Conservation (phyloP, 148 eudicot species). For the Rhododendron griersonianum region DNA sequence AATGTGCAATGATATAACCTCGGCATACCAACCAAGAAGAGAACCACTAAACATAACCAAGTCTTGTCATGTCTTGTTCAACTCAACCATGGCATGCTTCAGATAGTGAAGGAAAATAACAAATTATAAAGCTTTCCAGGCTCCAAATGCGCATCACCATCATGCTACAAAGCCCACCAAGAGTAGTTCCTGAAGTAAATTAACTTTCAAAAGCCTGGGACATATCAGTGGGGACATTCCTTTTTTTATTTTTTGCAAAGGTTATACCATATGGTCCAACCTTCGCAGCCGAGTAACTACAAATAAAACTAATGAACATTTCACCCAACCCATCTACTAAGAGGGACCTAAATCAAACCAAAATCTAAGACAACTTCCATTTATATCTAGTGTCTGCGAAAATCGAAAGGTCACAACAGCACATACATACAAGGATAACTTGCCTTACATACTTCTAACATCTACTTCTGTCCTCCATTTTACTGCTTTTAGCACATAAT, state of each 20-base stretch:
- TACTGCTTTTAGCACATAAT: not conserved
- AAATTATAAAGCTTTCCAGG: not conserved
- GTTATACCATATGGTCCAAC: not conserved
- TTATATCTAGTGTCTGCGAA: not conserved
- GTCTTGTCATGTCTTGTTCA: not conserved
- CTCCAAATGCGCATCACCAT: not conserved
- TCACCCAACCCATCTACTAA: not conserved
- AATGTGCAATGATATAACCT: not conserved
- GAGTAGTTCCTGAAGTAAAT: not conserved
- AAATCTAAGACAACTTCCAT: not conserved
- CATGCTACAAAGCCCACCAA: not conserved
- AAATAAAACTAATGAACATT: not conserved
- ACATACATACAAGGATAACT: not conserved
- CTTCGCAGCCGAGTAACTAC: not conserved
- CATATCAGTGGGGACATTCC: not conserved
- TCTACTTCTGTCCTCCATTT: not conserved
- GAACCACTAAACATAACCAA: not conserved
- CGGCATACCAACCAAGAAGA: not conserved
- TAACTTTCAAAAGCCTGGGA: not conserved
- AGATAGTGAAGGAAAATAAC: not conserved
- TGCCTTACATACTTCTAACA: not conserved
- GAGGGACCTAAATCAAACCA: not conserved
- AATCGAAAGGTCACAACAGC: not conserved
- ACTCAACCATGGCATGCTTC: not conserved
- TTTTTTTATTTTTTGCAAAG: not conserved